These are phyloP conservation scores for Blastobotrys americana DNA, from an alignment of 805 yeast genomes.

Conservation along the genomic window DNA sequence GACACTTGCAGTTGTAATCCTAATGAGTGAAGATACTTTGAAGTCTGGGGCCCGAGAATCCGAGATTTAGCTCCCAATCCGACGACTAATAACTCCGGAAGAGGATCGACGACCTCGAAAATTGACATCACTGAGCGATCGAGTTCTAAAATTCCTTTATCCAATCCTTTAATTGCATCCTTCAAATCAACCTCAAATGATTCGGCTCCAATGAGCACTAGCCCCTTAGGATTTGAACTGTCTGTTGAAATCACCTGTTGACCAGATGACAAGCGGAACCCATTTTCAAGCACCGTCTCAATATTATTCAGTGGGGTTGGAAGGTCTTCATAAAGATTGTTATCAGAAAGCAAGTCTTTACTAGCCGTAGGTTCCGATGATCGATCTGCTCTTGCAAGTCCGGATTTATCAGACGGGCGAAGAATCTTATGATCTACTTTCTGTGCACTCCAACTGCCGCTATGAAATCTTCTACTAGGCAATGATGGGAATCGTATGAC, in stretches of 20 bases:
- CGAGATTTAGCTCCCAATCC: slow-evolving; percentile 65
- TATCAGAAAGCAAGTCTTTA: slow-evolving; percentile 31
- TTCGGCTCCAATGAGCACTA: slow-evolving; percentile 38
- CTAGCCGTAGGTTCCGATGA: slow-evolving; percentile 17
- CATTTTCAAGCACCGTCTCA: slow-evolving; percentile 45
- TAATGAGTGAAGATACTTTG: slow-evolving; percentile 41
- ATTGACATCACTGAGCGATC: slow-evolving; percentile 40
- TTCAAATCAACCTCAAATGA: slow-evolving; percentile 51
- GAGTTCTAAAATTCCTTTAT: slow-evolving; percentile 49
- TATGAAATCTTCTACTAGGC: too few relatives aligned
- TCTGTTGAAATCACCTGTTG: slow-evolving; percentile 34
- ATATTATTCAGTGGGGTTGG: slow-evolving; percentile 44
- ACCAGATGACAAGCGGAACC: slow-evolving; percentile 53
- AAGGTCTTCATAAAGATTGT: slow-evolving; percentile 40
- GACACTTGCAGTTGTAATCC: slow-evolving; percentile 70
- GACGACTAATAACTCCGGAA: slow-evolving; percentile 66
- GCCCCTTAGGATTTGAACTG: slow-evolving; percentile 29
- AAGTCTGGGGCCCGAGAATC: slow-evolving; percentile 51
- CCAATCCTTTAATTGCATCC: slow-evolving; percentile 37
- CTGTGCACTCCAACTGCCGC: too few relatives aligned
- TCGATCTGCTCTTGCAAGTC: slow-evolving; percentile 1
- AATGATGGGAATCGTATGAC: too few relatives aligned
- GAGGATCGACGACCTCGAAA: slow-evolving; percentile 55
- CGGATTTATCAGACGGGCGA: slow-evolving; percentile 2
- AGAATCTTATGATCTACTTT: neutral